Evolutionary conservation across 2,329 filamentous ascomycete species (phyloP), one percentile per base, ranked within the genome.

Genomic region (Chrysoporthe cubensis): DNA sequence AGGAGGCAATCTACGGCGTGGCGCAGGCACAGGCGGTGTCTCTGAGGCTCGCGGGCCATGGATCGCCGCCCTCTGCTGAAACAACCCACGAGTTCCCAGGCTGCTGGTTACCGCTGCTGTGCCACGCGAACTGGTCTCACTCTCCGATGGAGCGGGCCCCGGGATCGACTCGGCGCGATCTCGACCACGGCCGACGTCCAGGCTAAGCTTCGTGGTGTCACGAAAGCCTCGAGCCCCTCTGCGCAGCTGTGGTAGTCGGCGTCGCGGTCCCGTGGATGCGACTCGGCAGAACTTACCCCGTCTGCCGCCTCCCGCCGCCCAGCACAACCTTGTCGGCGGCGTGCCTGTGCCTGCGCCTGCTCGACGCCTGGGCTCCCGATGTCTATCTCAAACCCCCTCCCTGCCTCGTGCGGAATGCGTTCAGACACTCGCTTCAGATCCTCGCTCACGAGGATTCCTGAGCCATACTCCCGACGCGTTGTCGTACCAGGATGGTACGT

Each of bases 61-160:
- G 18, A 63, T 40, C 13, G 44, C 26, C 9, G 32, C 21, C 34
- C 44, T 9, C 48, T 63, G 21, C 13, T 43, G 48, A 37, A 63
- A 63, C 46, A 63, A 63, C 46, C 62, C 37, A 56, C 62, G 50
- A 56, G 37, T 43, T 43, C 52, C 62, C 44, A 62, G 48, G 21
- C 32, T 60, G 62, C 62, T 63, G 62, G 59, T 58, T 61, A 64
- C 61, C 65, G 65, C 57, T 69, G 67, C 65, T 40, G 65, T 69
- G 43, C 42, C 48, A 67, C 68, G 58, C 26, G 62, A 58, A 58
- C 56, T 18, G 64, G 68, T 67, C 68, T 67, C 42, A 54, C 54
- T 65, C 43, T 56, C 56, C 65, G 68, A 67, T 69, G 65, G 65
- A 60, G 61, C 50, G 34, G 42, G 26, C 59, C 58, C 68, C 68